phyloP scores from a whole-genome alignment of 805 yeast genomes.

The Cyberlindnera euphorbiiphila region DNA sequence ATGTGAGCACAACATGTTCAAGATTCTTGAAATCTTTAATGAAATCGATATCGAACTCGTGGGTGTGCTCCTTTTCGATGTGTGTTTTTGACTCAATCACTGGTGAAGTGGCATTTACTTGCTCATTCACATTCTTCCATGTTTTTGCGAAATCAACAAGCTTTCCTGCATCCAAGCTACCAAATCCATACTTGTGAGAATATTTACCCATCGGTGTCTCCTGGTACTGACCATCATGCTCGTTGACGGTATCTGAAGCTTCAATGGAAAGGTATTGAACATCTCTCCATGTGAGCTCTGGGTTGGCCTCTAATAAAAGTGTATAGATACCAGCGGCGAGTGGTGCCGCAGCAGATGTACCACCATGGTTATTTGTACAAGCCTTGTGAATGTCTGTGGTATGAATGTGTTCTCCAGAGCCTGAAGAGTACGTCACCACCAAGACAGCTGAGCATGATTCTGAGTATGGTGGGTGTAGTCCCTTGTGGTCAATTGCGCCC shows the following conservation, averaged over 20 bases:
- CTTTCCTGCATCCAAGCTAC: conserved; percentile 77
- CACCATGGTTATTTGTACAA: conserved; percentile 82
- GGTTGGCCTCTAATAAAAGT: conserved; percentile 76
- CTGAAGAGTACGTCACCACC: conserved; percentile 91
- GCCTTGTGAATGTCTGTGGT: conserved; percentile 72
- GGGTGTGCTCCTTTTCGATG: conserved; percentile 26
- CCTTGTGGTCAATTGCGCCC: conserved; percentile 86
- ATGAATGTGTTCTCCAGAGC: conserved; percentile 83
- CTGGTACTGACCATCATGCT: conserved; percentile 71
- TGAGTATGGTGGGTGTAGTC: conserved; percentile 82
- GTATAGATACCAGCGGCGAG: conserved; percentile 95
- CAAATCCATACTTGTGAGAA: conserved; percentile 89
- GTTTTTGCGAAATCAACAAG: conserved; percentile 67
- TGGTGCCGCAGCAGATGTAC: conserved; percentile 99
- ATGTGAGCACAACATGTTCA: conserved; percentile 84
- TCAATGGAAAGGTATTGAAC: conserved; percentile 78
- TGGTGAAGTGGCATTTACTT: conserved; percentile 54
- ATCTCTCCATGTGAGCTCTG: conserved; percentile 92
- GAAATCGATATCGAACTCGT: conserved; percentile 45
- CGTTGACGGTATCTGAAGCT: conserved; percentile 65
- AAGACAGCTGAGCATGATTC: conserved; percentile 94
- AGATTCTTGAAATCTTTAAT: conserved; percentile 61
- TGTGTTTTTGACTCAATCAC: conserved; percentile 8
- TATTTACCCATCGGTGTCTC: conserved; percentile 60
- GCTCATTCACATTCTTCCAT: conserved; percentile 91